Evolutionary conservation across 257 asterid species (phyloP).

Genomic region (Solanum peruvianum): DNA sequence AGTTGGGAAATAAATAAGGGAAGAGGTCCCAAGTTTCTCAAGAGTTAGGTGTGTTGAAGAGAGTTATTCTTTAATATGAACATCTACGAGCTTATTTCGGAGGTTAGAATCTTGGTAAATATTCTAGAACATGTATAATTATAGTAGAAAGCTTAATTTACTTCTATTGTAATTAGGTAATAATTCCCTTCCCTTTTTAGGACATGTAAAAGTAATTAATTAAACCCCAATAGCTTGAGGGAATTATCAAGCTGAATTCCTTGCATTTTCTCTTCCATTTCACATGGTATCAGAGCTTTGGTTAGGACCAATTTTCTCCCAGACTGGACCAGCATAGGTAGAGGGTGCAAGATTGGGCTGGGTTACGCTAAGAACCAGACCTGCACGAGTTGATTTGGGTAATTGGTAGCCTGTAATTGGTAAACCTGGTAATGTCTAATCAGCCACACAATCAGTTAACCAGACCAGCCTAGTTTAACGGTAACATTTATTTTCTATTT

Average conservation of each 20-base stretch:
- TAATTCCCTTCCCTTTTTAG: background rate
- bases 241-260: background rate
- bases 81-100: background rate
- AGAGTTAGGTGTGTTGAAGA: background rate
- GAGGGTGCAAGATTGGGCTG: background rate
- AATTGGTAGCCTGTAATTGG: background rate
- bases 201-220: background rate
- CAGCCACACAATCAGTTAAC: background rate
- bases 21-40: background rate
- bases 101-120: background rate
- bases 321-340: background rate
- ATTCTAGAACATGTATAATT: background rate
- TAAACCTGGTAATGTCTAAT: background rate
- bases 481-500: background rate
- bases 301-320: background rate
- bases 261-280: background rate
- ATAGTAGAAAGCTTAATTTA: background rate
- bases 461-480: background rate
- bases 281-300: background rate
- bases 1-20: background rate
- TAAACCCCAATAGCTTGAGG: background rate
- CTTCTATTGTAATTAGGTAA: background rate
- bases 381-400: background rate
- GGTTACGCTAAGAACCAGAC: background rate
- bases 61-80: background rate